phyloP scores from a whole-genome alignment of 768 basidiomycete genomes.

The Botryobasidium botryosum region DNA sequence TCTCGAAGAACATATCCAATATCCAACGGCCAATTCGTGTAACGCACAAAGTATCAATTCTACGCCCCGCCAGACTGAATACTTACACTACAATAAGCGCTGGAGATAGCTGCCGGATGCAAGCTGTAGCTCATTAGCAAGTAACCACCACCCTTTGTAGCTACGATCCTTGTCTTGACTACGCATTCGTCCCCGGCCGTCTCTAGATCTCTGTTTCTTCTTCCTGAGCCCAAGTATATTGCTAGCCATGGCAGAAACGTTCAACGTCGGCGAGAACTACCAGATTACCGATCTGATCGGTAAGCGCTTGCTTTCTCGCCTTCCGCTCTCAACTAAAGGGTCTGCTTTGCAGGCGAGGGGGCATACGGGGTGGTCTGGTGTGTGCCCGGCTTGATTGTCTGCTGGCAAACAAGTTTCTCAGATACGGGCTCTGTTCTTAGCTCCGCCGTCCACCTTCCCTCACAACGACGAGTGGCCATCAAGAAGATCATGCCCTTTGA shows the following conservation, averaged over 20 bases:
- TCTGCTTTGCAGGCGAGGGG: conserved; percentile 40
- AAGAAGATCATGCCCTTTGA: conserved; percentile 94
- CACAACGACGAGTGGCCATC: conserved; percentile 85
- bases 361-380: conserved; percentile 80
- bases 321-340: background rate
- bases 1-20: too few species aligned
- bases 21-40: too few species aligned
- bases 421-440: conserved; percentile 4
- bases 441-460: conserved; percentile 76
- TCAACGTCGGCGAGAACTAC: conserved; percentile 24
- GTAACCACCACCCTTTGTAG: too few species aligned
- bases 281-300: conserved; percentile 65
- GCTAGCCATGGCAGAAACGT: background rate
- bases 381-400: background rate
- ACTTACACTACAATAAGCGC: too few species aligned
- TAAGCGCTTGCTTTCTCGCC: background rate
- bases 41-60: too few species aligned
- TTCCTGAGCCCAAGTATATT: too few species aligned
- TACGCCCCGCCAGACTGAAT: too few species aligned
- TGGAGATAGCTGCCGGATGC: too few species aligned
- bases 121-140: too few species aligned
- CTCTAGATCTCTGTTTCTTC: too few species aligned
- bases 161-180: too few species aligned
- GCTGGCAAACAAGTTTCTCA: background rate
- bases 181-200: too few species aligned